These are phyloP conservation scores for Talaromyces borbonicus DNA, from an alignment of 495 filamentous ascomycete species.

Conservation along the genomic window DNA sequence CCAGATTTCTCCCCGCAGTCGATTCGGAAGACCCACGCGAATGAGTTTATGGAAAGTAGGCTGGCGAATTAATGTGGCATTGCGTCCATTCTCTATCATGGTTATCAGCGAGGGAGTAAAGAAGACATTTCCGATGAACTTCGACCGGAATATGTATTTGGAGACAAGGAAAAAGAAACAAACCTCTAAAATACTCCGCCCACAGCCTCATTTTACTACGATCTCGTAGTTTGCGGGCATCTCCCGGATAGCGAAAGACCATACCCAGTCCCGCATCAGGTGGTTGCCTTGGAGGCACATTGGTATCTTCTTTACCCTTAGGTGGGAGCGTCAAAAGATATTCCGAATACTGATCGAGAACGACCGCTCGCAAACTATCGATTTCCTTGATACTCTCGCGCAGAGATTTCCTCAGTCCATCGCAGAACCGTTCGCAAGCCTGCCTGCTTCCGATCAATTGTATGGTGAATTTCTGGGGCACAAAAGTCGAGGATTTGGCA, in stretches of 20 bases:
- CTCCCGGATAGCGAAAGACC: slow-evolving; percentile 90
- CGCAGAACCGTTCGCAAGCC: slow-evolving; percentile 90
- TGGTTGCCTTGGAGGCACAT: slow-evolving; percentile 45
- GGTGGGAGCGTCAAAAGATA: slow-evolving; percentile 58
- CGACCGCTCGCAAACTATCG: slow-evolving; percentile 65
- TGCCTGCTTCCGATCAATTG: slow-evolving; percentile 81
- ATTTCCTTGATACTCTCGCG: slow-evolving; percentile 79
- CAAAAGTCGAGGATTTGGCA: slow-evolving; percentile 41
- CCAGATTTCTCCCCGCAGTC: slow-evolving; percentile 90
- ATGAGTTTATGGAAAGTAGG: slow-evolving; percentile 97
- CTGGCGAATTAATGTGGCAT: slow-evolving; percentile 82
- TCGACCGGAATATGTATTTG: too few relatives aligned
- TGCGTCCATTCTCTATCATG: slow-evolving; percentile 89
- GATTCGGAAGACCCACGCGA: slow-evolving; percentile 87
- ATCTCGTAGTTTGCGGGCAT: slow-evolving; percentile 90
- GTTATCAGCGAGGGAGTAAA: too few relatives aligned
- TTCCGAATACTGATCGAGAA: slow-evolving; percentile 84
- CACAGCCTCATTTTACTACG: slow-evolving; percentile 95
- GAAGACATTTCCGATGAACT: too few relatives aligned
- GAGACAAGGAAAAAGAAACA: slow-evolving; percentile 10
- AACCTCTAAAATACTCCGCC: slow-evolving; percentile 84
- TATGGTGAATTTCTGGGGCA: slow-evolving; percentile 74
- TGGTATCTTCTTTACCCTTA: slow-evolving; percentile 25
- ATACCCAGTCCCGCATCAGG: slow-evolving; percentile 91
- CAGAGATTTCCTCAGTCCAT: slow-evolving; percentile 82